Percentiles rank a stretch among this genome's conserved stretches.
phyloP scores from a whole-genome alignment of 306 rosid species.

The Medicago truncatula region DNA sequence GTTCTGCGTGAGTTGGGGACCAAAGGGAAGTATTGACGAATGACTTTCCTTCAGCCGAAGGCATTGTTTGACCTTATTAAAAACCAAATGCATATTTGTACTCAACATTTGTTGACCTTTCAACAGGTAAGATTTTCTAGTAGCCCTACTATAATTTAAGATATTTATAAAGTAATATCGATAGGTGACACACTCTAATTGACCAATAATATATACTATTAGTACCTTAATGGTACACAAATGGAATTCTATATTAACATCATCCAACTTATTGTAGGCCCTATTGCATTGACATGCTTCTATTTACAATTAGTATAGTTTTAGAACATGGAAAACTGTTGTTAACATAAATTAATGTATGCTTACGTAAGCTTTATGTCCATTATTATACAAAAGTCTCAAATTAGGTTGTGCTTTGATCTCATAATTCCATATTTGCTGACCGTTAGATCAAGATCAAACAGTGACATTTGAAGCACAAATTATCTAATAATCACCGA shows the following conservation, averaged over 20 bases:
- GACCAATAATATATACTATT: too few relatives aligned
- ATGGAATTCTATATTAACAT: neutral
- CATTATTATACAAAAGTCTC: too few relatives aligned
- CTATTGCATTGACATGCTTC: neutral
- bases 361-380: too few relatives aligned
- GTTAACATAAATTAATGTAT: neutral
- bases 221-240: too few relatives aligned
- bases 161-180: too few relatives aligned
- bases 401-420: too few relatives aligned
- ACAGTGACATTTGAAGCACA: too few relatives aligned
- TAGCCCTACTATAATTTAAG: neutral
- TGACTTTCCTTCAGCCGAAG: conserved; percentile 30
- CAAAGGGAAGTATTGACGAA: neutral
- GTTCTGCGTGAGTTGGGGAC: neutral
- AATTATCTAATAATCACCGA: too few relatives aligned
- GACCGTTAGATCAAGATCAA: too few relatives aligned
- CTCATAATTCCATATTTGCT: too few relatives aligned
- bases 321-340: neutral
- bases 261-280: conserved; percentile 1
- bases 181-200: too few relatives aligned
- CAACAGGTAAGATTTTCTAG: conserved; percentile 1
- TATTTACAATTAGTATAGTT: neutral
- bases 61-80: conserved; percentile 4
- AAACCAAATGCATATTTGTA: neutral
- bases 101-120: conserved; percentile 10